Conservation (phyloP, 2,329 filamentous ascomycete genomes). For the Lasiodiplodia hormozganensis region DNA sequence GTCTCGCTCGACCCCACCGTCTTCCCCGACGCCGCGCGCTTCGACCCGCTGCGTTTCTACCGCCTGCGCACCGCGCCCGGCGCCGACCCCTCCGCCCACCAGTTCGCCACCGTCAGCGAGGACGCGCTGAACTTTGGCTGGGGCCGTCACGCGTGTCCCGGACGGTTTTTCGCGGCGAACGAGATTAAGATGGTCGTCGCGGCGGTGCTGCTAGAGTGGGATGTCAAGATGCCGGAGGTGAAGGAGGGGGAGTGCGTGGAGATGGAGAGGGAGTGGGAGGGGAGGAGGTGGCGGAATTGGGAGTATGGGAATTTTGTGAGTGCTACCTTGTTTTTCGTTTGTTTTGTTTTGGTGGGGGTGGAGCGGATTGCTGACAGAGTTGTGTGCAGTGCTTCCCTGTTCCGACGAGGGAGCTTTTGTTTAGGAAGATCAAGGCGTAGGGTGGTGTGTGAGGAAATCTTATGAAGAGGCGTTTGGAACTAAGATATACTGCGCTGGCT, state of each 20-base stretch:
- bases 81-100: slow-evolving; percentile 33
- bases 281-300: slow-evolving; percentile 32
- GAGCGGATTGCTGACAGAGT: background rate
- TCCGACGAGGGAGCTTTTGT: slow-evolving; percentile 26
- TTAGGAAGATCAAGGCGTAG: background rate
- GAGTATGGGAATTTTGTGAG: slow-evolving; percentile 23
- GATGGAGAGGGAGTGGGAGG: slow-evolving; percentile 32
- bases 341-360: background rate
- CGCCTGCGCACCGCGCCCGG: slow-evolving; percentile 31
- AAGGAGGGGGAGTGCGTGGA: background rate
- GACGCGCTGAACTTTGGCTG: slow-evolving; percentile 38
- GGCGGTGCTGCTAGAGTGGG: background rate
- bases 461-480: no score
- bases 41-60: slow-evolving; percentile 17
- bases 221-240: background rate
- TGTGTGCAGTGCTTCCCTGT: slow-evolving; percentile 14
- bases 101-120: background rate
- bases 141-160: slow-evolving; percentile 42
- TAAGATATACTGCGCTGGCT: no score
- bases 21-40: background rate
- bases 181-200: slow-evolving; percentile 45
- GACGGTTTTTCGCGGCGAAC: slow-evolving; percentile 42
- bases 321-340: no score
- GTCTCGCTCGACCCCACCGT: background rate
- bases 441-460: no score